Evolutionary conservation across 164 flowering plant species (phyloP).

Genomic region (Saururus chinensis): DNA sequence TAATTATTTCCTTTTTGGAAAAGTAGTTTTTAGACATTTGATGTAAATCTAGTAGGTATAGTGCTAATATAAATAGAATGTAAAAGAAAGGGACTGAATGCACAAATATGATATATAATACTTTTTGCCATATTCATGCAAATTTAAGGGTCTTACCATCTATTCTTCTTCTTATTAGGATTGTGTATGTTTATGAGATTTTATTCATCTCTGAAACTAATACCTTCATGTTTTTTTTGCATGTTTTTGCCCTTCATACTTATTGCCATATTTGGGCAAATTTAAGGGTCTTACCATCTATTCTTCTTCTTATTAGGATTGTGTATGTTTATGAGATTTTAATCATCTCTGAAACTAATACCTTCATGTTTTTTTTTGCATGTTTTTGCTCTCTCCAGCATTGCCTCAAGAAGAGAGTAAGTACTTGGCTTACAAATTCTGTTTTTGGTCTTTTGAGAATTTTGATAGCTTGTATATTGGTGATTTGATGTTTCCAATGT

Average conservation of each 20-base stretch:
- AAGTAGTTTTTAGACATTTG: too few species aligned
- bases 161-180: not conserved
- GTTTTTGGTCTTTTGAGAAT: not conserved
- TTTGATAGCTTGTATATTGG: not conserved
- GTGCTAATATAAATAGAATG: too few species aligned
- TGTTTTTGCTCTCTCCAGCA: conserved; percentile 41
- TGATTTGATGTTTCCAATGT: not conserved
- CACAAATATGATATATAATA: not conserved
- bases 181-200: not conserved
- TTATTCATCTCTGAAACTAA: conserved; percentile 1
- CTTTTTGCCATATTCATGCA: not conserved
- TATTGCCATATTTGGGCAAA: not conserved
- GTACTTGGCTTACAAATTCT: conserved; percentile 15
- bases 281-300: not conserved
- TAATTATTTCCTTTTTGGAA: too few species aligned
- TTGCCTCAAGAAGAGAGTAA: conserved; percentile 90
- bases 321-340: not conserved
- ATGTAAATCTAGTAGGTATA: too few species aligned
- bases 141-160: not conserved
- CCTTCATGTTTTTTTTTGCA: conserved; percentile 21
- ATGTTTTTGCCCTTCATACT: conserved; percentile 23
- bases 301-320: not conserved
- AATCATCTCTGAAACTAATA: conserved; percentile 1
- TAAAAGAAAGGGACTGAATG: not conserved
- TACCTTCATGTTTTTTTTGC: conserved; percentile 19